Conservation (phyloP, 345 rosid species). For the Gossypium stocksii region DNA sequence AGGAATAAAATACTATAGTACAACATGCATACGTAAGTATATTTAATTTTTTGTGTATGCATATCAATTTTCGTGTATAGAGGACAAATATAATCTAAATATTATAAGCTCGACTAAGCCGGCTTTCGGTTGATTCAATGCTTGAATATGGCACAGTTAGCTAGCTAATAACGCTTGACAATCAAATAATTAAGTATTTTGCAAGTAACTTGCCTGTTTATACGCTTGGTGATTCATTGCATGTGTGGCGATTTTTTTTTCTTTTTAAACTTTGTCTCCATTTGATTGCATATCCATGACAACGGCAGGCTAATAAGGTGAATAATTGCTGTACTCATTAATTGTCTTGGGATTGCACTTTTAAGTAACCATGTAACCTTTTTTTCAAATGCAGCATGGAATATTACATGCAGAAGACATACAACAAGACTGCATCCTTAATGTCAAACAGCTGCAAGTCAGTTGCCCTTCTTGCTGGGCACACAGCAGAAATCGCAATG, state of each 20-base stretch:
- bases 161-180: background rate
- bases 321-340: constrained; percentile 1
- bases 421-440: constrained; percentile 82
- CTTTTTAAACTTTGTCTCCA: background rate
- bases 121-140: background rate
- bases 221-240: background rate
- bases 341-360: background rate
- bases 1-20: background rate
- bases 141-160: background rate
- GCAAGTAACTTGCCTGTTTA: background rate
- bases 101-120: background rate
- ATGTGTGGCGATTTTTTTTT: background rate
- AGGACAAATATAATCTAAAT: background rate
- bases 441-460: constrained; percentile 92
- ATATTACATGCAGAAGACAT: constrained; percentile 74
- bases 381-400: constrained; percentile 61
- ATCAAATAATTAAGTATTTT: background rate
- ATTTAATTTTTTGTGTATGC: background rate
- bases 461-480: constrained; percentile 84
- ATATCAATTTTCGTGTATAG: background rate
- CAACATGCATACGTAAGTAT: background rate
- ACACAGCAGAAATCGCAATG: constrained; percentile 73
- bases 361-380: background rate
- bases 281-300: background rate
- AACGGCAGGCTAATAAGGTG: constrained; percentile 3